phyloP scores from a whole-genome alignment of 129 eudicot species.

The Chrysanthemum seticuspe region DNA sequence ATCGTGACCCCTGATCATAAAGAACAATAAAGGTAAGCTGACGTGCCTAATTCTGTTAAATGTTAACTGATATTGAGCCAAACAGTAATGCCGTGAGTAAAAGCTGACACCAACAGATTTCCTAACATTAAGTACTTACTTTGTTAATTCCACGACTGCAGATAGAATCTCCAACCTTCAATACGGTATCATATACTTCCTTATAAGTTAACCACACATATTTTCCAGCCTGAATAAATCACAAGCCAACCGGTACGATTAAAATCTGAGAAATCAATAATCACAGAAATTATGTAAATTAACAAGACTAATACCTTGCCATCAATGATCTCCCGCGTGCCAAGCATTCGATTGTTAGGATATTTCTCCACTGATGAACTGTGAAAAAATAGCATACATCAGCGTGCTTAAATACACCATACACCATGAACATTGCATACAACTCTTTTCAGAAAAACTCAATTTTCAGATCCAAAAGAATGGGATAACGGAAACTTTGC shows the following conservation, averaged over 20 bases:
- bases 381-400: slow-evolving; percentile 7
- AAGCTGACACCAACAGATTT: neutral
- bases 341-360: slow-evolving; percentile 80
- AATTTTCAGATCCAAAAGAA: no score
- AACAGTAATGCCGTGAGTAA: neutral
- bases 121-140: slow-evolving; percentile 15
- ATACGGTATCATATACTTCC: slow-evolving; percentile 47
- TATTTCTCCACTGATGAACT: slow-evolving; percentile 73
- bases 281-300: neutral
- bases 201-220: slow-evolving; percentile 62
- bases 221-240: slow-evolving; percentile 54
- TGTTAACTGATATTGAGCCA: neutral
- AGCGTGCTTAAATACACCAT: no score
- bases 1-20: slow-evolving; percentile 58
- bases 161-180: slow-evolving; percentile 51
- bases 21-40: neutral
- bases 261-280: neutral
- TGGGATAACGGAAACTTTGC: no score
- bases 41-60: neutral
- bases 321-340: slow-evolving; percentile 53
- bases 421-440: no score
- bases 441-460: no score
- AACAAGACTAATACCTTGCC: slow-evolving; percentile 50
- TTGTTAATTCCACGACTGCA: slow-evolving; percentile 35
- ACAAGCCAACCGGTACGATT: neutral